phyloP scores from a whole-genome alignment of 306 rosid species.

The Macrotyloma uniflorum region DNA sequence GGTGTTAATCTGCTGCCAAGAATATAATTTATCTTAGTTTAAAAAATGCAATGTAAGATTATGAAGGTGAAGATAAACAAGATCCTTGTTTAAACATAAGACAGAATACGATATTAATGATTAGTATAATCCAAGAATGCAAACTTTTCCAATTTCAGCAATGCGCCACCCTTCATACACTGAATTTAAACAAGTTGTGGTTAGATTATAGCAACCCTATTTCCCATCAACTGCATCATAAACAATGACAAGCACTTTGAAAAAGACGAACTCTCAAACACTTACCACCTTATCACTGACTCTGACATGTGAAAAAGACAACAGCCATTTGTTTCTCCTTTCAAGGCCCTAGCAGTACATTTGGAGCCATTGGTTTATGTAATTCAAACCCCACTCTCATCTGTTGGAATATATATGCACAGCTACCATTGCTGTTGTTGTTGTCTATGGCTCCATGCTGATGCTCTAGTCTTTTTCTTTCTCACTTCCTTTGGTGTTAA shows the following conservation, averaged over 20 bases:
- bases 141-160: background rate
- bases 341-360: background rate
- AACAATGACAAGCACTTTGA: slow-evolving; percentile 4
- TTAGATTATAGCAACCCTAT: background rate
- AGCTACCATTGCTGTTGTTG: background rate
- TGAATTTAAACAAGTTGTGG: slow-evolving; percentile 13
- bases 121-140: background rate
- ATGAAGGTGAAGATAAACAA: background rate
- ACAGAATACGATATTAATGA: background rate
- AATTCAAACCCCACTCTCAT: background rate
- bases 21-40: background rate
- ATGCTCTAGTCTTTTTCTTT: background rate
- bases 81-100: background rate
- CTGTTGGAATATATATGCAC: background rate
- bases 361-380: slow-evolving; percentile 5
- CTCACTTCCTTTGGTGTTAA: background rate
- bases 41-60: background rate
- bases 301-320: slow-evolving; percentile 24
- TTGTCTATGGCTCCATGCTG: slow-evolving; percentile 5
- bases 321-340: background rate
- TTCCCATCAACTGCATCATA: background rate
- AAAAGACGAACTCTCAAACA: slow-evolving; percentile 12
- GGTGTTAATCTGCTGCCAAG: background rate
- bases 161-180: background rate
- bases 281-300: slow-evolving; percentile 3